Base-by-base conservation (phyloP, 352 stramenopile genomes). In the Phytophthora capsici region DNA sequence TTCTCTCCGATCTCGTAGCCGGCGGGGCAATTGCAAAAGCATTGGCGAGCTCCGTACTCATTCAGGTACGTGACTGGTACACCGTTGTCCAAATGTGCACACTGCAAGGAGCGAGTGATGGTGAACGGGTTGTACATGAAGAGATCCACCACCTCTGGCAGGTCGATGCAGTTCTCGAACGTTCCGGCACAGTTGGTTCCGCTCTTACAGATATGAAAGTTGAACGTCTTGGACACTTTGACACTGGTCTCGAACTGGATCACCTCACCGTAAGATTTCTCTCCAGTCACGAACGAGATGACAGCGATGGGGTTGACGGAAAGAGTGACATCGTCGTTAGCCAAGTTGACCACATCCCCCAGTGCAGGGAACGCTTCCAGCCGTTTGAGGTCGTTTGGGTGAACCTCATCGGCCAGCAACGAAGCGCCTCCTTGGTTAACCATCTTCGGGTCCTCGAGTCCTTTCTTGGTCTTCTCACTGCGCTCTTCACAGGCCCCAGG, bases 111-210 rank as follows among this genome's bases (percentile, higher is more conserved):
- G 0, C 78, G 75, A 7, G 61, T 64, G 30, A 86, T 60, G 8
- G 63, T 74, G 63, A 87, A 85, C 48, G 83, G 80, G 28, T 88
- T 88, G 72, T 87, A 90, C 68, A 85, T 69, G 64, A 82, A 90
- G 36, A 91, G 53, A 22, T 90, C 77, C 1, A 77, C 67, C 0
- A 38, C 46, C 9, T 84, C 56, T 6, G 47, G 10, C 7, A 90
- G 47, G 20, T 73, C 20, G 50, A 88, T 62, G 45, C 57, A 77
- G 26, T 82, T 75, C 20, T 72, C 51, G 47, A 69, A 86, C 9
- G 51, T 38, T 1, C 34, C 46, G 9, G 54, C 32, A 26, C 45
- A 63, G 54, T 57, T 69, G n/a, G 48, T 26, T 19, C 66, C 57
- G 1, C 10, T 13, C 1, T 62, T 57, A 45, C 73, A 78, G 13